phyloP scores from a whole-genome alignment of 257 asterid genomes.

The Avicennia marina region DNA sequence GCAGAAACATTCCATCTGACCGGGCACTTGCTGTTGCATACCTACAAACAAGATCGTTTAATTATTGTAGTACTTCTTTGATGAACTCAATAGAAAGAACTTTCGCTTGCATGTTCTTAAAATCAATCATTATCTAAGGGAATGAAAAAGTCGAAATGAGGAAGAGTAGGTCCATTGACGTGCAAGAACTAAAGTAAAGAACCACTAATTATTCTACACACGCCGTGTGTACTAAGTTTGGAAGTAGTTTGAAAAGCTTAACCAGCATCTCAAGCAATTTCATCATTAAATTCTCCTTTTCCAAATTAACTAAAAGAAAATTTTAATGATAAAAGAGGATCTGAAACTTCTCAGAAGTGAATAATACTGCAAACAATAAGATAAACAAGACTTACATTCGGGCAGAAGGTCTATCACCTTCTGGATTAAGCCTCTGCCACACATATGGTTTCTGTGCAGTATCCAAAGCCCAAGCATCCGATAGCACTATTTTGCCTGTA shows the following conservation, averaged over 20 bases:
- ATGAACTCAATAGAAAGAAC: no score
- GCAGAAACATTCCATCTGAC: constrained; percentile 98
- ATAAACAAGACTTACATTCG: constrained; percentile 71
- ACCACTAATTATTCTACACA: no score
- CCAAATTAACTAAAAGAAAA: constrained; percentile 1
- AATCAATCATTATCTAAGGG: constrained; percentile 8
- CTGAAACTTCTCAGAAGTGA: neutral
- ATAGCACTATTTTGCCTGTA: constrained; percentile 84
- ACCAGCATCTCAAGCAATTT: neutral
- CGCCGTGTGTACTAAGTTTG: neutral
- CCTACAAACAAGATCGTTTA: constrained; percentile 46
- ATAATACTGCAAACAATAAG: neutral
- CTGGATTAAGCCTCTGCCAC: constrained; percentile 96
- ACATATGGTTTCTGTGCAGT: constrained; percentile 97
- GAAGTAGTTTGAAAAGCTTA: neutral
- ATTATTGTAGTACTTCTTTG: no score
- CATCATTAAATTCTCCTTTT: neutral
- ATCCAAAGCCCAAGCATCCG: constrained; percentile 99
- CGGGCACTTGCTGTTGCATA: constrained; percentile 99
- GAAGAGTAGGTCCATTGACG: constrained; percentile 7
- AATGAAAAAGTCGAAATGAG: neutral
- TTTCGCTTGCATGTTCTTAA: no score
- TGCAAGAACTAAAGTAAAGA: neutral
- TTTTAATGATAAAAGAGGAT: neutral
- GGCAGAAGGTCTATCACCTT: constrained; percentile 92